A percentile compares a stretch with the other conserved stretches of the same genome.
Evolutionary conservation across 2,329 filamentous ascomycete genomes (phyloP).

Genomic region (Tolypocladium album): DNA sequence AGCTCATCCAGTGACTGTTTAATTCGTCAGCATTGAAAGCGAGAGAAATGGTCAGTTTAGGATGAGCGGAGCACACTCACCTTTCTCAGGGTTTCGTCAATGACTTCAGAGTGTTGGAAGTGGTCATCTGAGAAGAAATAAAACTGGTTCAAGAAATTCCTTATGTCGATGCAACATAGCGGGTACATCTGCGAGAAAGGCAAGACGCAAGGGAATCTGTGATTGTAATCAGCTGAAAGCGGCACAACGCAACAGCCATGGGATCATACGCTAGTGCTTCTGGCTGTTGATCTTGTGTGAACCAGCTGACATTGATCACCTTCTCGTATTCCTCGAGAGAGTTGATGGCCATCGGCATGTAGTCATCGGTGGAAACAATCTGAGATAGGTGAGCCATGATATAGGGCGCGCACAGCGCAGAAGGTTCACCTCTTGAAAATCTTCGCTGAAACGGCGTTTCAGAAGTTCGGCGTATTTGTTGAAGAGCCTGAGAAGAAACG

Average conservation of each 20-base stretch:
- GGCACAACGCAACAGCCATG: neutral
- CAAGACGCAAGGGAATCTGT: conserved; percentile 82
- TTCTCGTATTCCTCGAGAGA: conserved; percentile 87
- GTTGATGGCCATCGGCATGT: conserved; percentile 98
- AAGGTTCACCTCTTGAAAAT: conserved; percentile 71
- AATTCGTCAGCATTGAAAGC: neutral
- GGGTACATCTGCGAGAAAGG: conserved; percentile 99
- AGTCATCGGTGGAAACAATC: conserved; percentile 86
- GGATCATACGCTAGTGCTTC: conserved; percentile 61
- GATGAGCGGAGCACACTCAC: conserved; percentile 26
- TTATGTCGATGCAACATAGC: conserved; percentile 93
- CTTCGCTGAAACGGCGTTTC: conserved; percentile 84
- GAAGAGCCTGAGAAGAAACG: conserved; percentile 79
- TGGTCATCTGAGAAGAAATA: conserved; percentile 97
- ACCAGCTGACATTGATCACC: conserved; percentile 94
- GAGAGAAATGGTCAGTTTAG: neutral
- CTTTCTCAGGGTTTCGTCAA: conserved; percentile 81
- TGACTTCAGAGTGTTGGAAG: conserved; percentile 79
- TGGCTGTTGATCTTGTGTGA: conserved; percentile 67
- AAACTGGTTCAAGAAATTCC: conserved; percentile 95
- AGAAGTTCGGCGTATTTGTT: conserved; percentile 88
- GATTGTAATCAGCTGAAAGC: conserved; percentile 3
- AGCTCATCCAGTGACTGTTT: conserved; percentile 79
- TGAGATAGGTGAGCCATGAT: conserved; percentile 13
- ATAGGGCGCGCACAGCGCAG: neutral